Conservation (phyloP, 2,329 filamentous ascomycete genomes). For the Ophiocordyceps sinensis region DNA sequence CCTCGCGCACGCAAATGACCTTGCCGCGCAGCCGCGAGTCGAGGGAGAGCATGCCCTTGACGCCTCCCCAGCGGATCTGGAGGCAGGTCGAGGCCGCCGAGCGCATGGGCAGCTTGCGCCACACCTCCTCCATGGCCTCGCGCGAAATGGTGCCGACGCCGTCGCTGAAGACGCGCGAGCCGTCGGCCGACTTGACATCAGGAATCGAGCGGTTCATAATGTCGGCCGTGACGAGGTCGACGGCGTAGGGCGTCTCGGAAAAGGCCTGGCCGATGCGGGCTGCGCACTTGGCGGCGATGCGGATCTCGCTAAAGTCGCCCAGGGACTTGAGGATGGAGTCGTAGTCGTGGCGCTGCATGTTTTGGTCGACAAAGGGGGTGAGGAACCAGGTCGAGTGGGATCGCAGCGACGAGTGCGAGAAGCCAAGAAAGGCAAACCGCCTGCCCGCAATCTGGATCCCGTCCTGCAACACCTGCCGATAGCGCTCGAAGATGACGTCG, state of each 20-base stretch:
- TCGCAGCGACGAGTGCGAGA: slow-evolving; percentile 65
- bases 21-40: slow-evolving; percentile 46
- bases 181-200: slow-evolving; percentile 35
- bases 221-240: slow-evolving; percentile 28
- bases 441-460: slow-evolving; percentile 52
- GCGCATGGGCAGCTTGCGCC: slow-evolving; percentile 33
- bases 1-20: slow-evolving; percentile 43
- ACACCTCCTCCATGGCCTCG: slow-evolving; percentile 44
- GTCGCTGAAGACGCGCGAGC: slow-evolving; percentile 56
- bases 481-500: slow-evolving; percentile 40
- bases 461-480: slow-evolving; percentile 40
- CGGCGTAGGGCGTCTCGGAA: slow-evolving; percentile 55
- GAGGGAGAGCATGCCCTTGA: slow-evolving; percentile 66
- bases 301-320: slow-evolving; percentile 36
- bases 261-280: slow-evolving; percentile 54
- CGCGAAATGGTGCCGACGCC: slow-evolving; percentile 62
- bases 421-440: slow-evolving; percentile 54
- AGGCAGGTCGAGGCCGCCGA: slow-evolving; percentile 46
- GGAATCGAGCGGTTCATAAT: slow-evolving; percentile 22
- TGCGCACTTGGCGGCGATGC: slow-evolving; percentile 39
- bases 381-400: slow-evolving; percentile 55
- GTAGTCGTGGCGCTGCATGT: slow-evolving; percentile 18
- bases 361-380: slow-evolving; percentile 27
- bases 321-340: slow-evolving; percentile 30
- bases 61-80: slow-evolving; percentile 60